Conservation (phyloP, 2,329 filamentous ascomycete species). For the Whalleya microplaca region DNA sequence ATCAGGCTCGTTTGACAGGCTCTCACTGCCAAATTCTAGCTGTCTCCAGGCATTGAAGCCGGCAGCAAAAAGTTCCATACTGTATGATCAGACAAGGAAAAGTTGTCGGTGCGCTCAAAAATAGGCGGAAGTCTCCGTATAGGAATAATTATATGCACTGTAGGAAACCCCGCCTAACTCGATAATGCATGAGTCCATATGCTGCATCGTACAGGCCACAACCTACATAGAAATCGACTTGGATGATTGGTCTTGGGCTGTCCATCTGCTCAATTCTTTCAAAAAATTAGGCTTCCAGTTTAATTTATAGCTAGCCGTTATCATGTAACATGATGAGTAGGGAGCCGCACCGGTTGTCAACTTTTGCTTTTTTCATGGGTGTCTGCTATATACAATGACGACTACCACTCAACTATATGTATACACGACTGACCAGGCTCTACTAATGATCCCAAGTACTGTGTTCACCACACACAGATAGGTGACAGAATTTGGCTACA, state of each 20-base stretch:
- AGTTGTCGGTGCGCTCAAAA: neutral
- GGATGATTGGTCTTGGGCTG: neutral
- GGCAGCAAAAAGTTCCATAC: conserved; percentile 56
- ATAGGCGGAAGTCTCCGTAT: conserved; percentile 1
- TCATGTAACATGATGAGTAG: neutral
- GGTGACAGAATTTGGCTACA: neutral
- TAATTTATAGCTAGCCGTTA: neutral
- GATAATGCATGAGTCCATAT: neutral
- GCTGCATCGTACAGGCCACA: neutral
- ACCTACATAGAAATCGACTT: no score
- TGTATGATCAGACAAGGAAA: conserved; percentile 1
- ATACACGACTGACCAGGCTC: no score
- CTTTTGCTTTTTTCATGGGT: no score
- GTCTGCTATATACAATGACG: no score
- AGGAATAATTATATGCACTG: neutral
- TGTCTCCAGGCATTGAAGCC: conserved; percentile 65
- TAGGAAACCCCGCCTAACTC: neutral
- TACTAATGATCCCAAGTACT: no score
- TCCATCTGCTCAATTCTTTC: neutral
- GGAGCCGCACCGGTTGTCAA: neutral
- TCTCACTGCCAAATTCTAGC: conserved; percentile 43
- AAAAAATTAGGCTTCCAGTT: no score
- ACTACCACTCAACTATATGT: no score
- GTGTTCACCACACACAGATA: no score
- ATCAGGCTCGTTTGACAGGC: conserved; percentile 41